phyloP scores from a whole-genome alignment of 2,329 filamentous ascomycete species.

The Diatrype stigma region DNA sequence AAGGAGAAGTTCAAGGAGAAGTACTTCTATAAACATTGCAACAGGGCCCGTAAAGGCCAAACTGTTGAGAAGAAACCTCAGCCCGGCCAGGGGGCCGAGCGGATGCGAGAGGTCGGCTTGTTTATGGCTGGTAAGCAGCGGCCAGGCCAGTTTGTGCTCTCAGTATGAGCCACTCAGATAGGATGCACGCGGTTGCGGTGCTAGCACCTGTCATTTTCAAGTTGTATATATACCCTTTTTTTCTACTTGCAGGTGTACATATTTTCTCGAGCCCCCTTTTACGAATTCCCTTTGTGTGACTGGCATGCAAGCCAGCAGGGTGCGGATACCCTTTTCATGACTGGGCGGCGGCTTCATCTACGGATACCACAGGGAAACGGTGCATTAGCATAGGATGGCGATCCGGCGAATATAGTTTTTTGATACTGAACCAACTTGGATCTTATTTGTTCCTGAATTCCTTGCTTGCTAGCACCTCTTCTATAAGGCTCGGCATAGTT shows the following conservation, averaged over 20 bases:
- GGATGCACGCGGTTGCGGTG: no score
- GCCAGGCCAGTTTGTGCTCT: constrained; percentile 73
- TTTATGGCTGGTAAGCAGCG: constrained; percentile 79
- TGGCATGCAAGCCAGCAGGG: constrained; percentile 11
- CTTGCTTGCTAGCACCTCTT: no score
- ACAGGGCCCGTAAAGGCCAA: constrained; percentile 69
- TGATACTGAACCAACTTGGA: constrained; percentile 10
- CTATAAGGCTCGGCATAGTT: no score
- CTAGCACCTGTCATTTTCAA: constrained; percentile 2
- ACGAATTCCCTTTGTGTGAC: constrained; percentile 15
- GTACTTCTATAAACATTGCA: constrained; percentile 80
- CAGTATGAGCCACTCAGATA: constrained; percentile 45
- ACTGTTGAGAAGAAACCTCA: constrained; percentile 61
- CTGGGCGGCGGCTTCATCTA: constrained; percentile 20
- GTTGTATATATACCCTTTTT: constrained; percentile 12
- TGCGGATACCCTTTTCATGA: constrained; percentile 13
- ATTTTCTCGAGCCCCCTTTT: constrained; percentile 11
- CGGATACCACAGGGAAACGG: constrained; percentile 24
- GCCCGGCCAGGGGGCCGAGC: constrained; percentile 83
- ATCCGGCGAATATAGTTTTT: constrained; percentile 17
- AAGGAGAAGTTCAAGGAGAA: constrained; percentile 77
- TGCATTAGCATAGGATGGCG: constrained; percentile 26
- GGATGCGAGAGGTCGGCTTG: constrained; percentile 89
- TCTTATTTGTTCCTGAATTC: neutral
- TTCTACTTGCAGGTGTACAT: constrained; percentile 22